A percentile compares a stretch with the other conserved stretches of the same genome.
Conservation (phyloP, 1,284 basidiomycete genomes). For the Cutaneotrichosporon arboriforme region DNA sequence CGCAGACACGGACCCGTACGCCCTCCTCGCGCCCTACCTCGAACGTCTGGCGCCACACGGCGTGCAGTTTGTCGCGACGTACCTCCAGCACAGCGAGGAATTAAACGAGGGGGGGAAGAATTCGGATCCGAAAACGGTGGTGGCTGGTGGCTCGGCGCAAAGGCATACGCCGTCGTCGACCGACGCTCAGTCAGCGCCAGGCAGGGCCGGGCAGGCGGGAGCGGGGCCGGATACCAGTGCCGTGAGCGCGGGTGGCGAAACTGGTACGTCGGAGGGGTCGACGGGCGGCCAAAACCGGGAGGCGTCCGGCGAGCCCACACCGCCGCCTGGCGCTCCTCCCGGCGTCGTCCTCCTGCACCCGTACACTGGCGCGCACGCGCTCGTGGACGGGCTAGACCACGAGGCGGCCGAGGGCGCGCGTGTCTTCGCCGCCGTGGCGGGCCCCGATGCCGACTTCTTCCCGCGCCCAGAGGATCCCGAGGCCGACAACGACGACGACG, state of each 20-base stretch:
- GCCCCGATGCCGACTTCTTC: slow-evolving; percentile 44
- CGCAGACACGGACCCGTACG: slow-evolving; percentile 4
- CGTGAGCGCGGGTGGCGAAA: no score
- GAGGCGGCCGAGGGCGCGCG: slow-evolving; percentile 36
- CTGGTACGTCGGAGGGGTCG: no score
- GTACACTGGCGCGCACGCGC: slow-evolving; percentile 25
- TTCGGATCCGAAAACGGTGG: not conserved
- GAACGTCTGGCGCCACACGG: slow-evolving; percentile 12
- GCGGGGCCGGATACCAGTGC: no score
- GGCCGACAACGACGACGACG: slow-evolving; percentile 50
- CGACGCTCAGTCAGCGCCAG: not conserved
- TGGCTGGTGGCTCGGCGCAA: not conserved
- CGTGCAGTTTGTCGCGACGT: slow-evolving; percentile 4
- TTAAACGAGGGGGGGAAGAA: no score
- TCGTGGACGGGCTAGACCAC: slow-evolving; percentile 43
- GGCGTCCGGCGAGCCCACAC: no score
- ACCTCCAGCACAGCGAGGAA: slow-evolving; percentile 3
- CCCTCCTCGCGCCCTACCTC: slow-evolving; percentile 27
- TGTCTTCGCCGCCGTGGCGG: slow-evolving; percentile 32
- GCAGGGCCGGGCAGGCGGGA: no score
- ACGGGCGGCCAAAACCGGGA: no score
- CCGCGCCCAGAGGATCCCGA: slow-evolving; percentile 52
- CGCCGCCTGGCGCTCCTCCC: no score
- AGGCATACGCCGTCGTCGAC: no score
- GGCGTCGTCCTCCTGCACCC: slow-evolving; percentile 25